phyloP scores from a whole-genome alignment of 768 basidiomycete genomes.

The Tylopilus sp. region DNA sequence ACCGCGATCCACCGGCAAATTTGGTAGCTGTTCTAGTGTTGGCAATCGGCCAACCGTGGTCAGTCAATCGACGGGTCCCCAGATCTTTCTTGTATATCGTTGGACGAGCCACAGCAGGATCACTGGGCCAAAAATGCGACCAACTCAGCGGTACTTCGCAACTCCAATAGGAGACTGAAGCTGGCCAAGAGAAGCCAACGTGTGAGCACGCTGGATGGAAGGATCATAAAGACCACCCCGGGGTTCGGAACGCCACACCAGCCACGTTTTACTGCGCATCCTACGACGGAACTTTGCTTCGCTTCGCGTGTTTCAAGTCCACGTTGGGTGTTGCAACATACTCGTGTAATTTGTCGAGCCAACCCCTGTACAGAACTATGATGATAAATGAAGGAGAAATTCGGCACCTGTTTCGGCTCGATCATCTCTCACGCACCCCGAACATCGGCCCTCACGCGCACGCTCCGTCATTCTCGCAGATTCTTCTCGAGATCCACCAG shows the following conservation, averaged over 20 bases:
- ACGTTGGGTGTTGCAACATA: background rate
- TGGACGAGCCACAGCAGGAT: background rate
- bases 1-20: background rate
- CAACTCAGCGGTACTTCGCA: too few species aligned
- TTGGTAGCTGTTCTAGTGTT: background rate
- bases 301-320: conserved; percentile 1
- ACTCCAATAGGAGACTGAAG: background rate
- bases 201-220: background rate
- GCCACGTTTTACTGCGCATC: background rate
- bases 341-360: background rate
- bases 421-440: background rate
- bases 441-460: conserved; percentile 1
- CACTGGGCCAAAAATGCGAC: background rate
- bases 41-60: background rate
- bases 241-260: background rate
- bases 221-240: background rate
- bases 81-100: background rate
- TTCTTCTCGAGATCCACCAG: conserved; percentile 1
- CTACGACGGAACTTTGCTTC: background rate
- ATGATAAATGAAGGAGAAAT: too few species aligned
- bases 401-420: background rate
- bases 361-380: too few species aligned
- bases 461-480: background rate
- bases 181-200: background rate
- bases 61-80: background rate